phyloP scores from a whole-genome alignment of 2,329 filamentous ascomycete genomes.

The Ophiostoma australiae region DNA sequence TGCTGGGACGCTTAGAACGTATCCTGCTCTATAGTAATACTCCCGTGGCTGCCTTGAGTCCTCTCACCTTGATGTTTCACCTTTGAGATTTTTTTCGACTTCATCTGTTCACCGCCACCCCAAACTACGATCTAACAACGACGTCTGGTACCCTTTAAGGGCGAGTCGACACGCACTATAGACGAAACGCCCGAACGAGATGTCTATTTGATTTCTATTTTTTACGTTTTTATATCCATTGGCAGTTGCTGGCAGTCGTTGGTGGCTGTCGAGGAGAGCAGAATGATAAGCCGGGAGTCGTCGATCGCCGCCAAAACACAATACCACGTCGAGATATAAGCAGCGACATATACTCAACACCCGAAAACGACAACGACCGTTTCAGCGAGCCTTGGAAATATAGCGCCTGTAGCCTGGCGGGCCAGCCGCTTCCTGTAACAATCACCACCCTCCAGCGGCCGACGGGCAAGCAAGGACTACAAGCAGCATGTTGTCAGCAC shows the following conservation, averaged over 20 bases:
- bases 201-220: background rate
- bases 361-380: constrained; percentile 11
- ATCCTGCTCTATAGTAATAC: background rate
- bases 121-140: background rate
- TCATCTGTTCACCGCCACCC: constrained; percentile 1
- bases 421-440: background rate
- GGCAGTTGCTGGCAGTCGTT: background rate
- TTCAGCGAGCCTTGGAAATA: background rate
- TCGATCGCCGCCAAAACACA: background rate
- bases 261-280: background rate
- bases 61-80: background rate
- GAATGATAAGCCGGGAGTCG: background rate
- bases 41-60: background rate
- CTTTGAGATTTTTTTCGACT: background rate
- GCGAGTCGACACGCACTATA: background rate
- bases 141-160: background rate
- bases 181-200: background rate
- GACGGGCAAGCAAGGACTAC: background rate
- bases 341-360: background rate
- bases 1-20: background rate
- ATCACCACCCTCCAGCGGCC: constrained; percentile 2
- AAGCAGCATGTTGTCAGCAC: background rate
- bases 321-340: background rate
- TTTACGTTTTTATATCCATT: background rate
- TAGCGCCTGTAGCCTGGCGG: background rate